These are phyloP conservation scores for Hypoxylon perforatum DNA, from an alignment of 495 filamentous ascomycete species.

Conservation along the genomic window DNA sequence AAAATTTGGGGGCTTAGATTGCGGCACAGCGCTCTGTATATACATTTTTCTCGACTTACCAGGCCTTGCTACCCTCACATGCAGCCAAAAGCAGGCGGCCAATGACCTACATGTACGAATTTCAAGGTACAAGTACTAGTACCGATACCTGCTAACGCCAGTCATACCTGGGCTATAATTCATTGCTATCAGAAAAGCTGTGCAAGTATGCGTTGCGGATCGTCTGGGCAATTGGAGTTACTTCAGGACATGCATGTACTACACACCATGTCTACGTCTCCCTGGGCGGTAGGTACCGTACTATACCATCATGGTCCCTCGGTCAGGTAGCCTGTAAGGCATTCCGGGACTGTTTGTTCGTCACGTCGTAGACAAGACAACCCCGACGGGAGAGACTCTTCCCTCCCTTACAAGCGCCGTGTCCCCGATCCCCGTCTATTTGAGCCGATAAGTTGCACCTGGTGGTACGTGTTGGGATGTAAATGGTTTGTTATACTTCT, in stretches of 20 bases:
- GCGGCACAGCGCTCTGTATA: slow-evolving; percentile 39
- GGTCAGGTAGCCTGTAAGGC: slow-evolving; percentile 29
- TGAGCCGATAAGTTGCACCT: no score
- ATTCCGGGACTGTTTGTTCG: slow-evolving; percentile 8
- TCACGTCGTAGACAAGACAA: slow-evolving; percentile 2
- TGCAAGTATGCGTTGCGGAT: neutral
- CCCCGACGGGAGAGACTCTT: no score
- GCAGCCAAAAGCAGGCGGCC: slow-evolving; percentile 20
- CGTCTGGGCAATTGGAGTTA: slow-evolving; percentile 2
- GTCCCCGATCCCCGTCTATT: no score
- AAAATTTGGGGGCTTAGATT: slow-evolving; percentile 44
- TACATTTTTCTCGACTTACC: slow-evolving; percentile 25
- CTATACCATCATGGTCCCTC: slow-evolving; percentile 27
- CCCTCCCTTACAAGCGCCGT: slow-evolving; percentile 1
- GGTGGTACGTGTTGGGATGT: no score
- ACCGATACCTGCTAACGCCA: neutral
- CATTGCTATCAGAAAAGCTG: neutral
- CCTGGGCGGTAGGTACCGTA: neutral
- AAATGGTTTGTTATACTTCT: no score
- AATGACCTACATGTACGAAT: slow-evolving; percentile 14
- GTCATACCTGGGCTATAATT: neutral
- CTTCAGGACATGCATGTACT: slow-evolving; percentile 8
- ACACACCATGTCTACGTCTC: slow-evolving; percentile 6
- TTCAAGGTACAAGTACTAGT: neutral
- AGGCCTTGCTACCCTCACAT: slow-evolving; percentile 16